phyloP scores from a whole-genome alignment of 495 filamentous ascomycete species.

The Astrothelium macrocarpum region DNA sequence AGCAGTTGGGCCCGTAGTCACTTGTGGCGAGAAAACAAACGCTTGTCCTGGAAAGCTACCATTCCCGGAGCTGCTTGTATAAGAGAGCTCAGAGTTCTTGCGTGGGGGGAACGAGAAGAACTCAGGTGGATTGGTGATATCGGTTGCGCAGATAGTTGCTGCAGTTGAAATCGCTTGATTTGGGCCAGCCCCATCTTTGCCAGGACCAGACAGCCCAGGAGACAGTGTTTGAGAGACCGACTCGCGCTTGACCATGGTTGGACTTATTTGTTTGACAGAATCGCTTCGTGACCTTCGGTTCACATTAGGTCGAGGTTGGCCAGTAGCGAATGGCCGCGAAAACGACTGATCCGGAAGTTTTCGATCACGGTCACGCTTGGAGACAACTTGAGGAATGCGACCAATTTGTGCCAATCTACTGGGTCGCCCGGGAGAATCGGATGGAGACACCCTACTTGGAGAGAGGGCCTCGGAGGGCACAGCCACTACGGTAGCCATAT shows the following conservation, averaged over 20 bases:
- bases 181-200: neutral
- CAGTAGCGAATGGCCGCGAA: slow-evolving; percentile 63
- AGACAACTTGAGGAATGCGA: slow-evolving; percentile 81
- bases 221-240: neutral
- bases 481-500: neutral
- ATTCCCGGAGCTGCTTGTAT: slow-evolving; percentile 59
- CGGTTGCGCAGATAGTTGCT: neutral
- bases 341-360: slow-evolving; percentile 70
- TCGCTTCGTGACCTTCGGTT: slow-evolving; percentile 11
- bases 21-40: neutral
- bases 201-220: neutral
- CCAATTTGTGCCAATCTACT: slow-evolving; percentile 65
- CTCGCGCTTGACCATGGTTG: neutral
- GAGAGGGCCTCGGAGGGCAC: slow-evolving; percentile 21
- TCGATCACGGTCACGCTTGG: slow-evolving; percentile 55
- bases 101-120: slow-evolving; percentile 67
- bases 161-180: neutral
- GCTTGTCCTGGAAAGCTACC: slow-evolving; percentile 30
- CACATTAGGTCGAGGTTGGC: slow-evolving; percentile 34
- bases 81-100: slow-evolving; percentile 59
- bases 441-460: slow-evolving; percentile 28
- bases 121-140: slow-evolving; percentile 28
- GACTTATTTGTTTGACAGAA: neutral
- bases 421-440: slow-evolving; percentile 20
- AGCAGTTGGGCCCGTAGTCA: slow-evolving; percentile 31